A percentile compares a stretch with the other conserved stretches of the same genome.
Conservation (phyloP, 1,139 yeast genomes). For the Yamadazyma buinensis region DNA sequence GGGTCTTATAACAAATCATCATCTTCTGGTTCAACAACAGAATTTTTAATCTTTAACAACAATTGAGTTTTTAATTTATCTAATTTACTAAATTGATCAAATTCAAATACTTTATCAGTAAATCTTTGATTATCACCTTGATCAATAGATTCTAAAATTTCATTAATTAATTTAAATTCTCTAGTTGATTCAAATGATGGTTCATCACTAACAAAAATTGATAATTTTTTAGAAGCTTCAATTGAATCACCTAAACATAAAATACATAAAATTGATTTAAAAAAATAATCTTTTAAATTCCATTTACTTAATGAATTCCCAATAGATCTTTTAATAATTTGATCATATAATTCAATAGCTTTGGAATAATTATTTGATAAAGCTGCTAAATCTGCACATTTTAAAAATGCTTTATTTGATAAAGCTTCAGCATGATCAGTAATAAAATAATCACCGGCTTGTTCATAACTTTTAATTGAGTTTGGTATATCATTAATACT, state of each 20-base stretch:
- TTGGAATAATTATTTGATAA: constrained; percentile 63
- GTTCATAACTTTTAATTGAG: constrained; percentile 79
- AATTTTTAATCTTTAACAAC: constrained; percentile 74
- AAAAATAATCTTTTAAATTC: constrained; percentile 89
- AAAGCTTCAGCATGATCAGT: constrained; percentile 94
- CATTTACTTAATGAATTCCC: constrained; percentile 79
- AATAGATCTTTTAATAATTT: constrained; percentile 69
- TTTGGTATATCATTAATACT: constrained; percentile 58
- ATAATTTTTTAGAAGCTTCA: constrained; percentile 74
- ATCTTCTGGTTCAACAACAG: constrained; percentile 72
- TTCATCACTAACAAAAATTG: constrained; percentile 66
- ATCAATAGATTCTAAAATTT: constrained; percentile 66
- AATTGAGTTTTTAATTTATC: constrained; percentile 93
- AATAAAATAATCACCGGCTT: constrained; percentile 94
- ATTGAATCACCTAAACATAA: constrained; percentile 82
- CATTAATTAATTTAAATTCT: constrained; percentile 66
- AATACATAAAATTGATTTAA: constrained; percentile 78
- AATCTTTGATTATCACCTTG: constrained; percentile 78
- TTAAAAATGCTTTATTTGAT: constrained; percentile 81
- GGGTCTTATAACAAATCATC: constrained; percentile 38
- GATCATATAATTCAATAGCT: constrained; percentile 75
- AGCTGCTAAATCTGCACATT: constrained; percentile 90
- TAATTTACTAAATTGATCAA: constrained; percentile 81
- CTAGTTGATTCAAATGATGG: constrained; percentile 75
- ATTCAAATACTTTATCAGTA: constrained; percentile 74